phyloP scores from a whole-genome alignment of 306 rosid species.

The Hippophae gyantsensis region DNA sequence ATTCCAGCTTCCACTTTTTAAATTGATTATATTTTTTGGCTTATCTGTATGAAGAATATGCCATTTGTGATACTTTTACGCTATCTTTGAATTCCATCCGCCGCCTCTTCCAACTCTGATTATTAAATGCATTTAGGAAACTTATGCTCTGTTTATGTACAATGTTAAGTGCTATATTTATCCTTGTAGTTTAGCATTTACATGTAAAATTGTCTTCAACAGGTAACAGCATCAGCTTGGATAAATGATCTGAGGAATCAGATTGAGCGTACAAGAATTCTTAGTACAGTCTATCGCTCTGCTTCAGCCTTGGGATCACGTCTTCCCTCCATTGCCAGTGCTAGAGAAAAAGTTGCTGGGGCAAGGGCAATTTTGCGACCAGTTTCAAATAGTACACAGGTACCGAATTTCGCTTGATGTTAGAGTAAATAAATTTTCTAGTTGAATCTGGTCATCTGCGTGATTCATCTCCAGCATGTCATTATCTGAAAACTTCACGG shows the following conservation, averaged over 20 bases:
- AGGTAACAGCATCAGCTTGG: conserved; percentile 99
- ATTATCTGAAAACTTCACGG: no score
- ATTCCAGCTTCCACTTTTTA: no score
- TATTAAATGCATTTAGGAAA: no score
- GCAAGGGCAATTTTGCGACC: conserved; percentile 91
- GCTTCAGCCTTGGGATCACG: conserved; percentile 95
- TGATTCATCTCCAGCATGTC: no score
- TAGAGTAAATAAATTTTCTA: background rate
- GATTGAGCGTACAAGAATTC: conserved; percentile 84
- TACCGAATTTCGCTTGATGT: conserved; percentile 9
- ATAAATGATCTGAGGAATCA: conserved; percentile 89
- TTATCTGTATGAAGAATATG: no score
- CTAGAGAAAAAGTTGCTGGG: conserved; percentile 89
- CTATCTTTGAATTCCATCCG: no score
- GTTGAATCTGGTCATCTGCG: no score
- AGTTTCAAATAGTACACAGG: conserved; percentile 93
- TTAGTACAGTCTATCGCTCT: conserved; percentile 90
- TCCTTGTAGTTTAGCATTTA: background rate
- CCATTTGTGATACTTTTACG: no score
- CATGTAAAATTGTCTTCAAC: conserved; percentile 10
- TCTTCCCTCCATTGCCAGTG: conserved; percentile 89
- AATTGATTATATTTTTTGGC: no score
- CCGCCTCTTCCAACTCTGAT: no score
- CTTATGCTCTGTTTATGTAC: no score
- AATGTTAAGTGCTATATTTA: background rate